These are phyloP conservation scores for Beauveria sp. DNA, from an alignment of 2,329 filamentous ascomycete genomes.

Conservation along the genomic window DNA sequence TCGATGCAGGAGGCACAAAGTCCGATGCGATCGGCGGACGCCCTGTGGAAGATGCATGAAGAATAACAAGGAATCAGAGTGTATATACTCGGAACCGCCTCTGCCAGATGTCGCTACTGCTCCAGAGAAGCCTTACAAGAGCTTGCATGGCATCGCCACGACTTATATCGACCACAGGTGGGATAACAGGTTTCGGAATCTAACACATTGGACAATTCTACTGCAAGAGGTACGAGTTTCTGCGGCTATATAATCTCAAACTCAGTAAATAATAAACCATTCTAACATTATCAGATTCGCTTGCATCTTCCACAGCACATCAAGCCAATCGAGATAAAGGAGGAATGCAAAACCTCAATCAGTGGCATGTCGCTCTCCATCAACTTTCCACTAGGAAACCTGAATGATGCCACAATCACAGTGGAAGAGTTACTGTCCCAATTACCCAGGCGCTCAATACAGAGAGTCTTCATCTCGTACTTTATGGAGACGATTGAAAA, in stretches of 20 bases:
- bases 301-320: neutral
- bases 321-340: neutral
- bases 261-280: neutral
- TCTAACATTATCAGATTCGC: neutral
- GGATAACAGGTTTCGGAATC: slow-evolving; percentile 3
- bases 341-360: neutral
- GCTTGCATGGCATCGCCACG: slow-evolving; percentile 6
- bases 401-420: neutral
- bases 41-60: slow-evolving; percentile 11
- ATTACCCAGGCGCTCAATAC: neutral
- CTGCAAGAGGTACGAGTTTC: neutral
- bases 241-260: no score
- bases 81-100: neutral
- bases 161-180: slow-evolving; percentile 6
- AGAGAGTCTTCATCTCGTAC: slow-evolving; percentile 4
- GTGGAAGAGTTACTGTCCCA: neutral
- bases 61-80: slow-evolving; percentile 7
- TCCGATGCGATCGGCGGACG: slow-evolving; percentile 5
- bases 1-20: slow-evolving; percentile 10
- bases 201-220: slow-evolving; percentile 4
- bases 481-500: slow-evolving; percentile 10
- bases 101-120: neutral
- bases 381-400: slow-evolving; percentile 11
- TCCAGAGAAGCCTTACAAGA: neutral
- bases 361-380: slow-evolving; percentile 7